phyloP scores from a whole-genome alignment of 208 protist species.

The Angomonas ambiguus region DNA sequence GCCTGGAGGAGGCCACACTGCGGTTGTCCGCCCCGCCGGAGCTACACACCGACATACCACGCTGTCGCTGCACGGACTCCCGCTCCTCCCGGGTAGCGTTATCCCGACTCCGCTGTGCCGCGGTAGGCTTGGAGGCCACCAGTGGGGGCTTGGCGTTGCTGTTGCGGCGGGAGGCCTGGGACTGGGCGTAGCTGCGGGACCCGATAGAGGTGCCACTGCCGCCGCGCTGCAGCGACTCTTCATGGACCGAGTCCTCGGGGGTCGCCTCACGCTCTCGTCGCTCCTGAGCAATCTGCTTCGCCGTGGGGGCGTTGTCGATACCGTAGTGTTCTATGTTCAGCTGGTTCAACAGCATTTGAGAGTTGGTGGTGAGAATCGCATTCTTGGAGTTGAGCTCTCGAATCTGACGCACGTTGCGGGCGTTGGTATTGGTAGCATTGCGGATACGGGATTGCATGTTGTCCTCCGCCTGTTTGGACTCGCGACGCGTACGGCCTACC shows the following conservation, averaged over 20 bases:
- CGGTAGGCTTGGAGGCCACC: constrained; percentile 32
- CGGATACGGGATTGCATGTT: constrained; percentile 33
- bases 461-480: constrained; percentile 36
- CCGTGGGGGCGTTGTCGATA: constrained; percentile 44
- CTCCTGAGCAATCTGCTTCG: constrained; percentile 54
- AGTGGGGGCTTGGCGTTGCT: constrained; percentile 24
- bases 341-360: constrained; percentile 62
- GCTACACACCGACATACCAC: not conserved
- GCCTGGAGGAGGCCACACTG: constrained; percentile 35
- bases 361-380: constrained; percentile 58
- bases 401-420: constrained; percentile 50
- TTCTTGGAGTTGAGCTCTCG: constrained; percentile 67
- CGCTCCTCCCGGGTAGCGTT: constrained; percentile 17
- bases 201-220: not conserved
- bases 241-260: constrained; percentile 18
- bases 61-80: not conserved
- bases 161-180: constrained; percentile 19
- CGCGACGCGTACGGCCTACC: constrained; percentile 36
- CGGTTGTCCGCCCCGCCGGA: constrained; percentile 19
- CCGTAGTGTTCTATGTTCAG: constrained; percentile 82
- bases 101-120: constrained; percentile 28
- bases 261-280: constrained; percentile 32
- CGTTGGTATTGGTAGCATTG: constrained; percentile 45
- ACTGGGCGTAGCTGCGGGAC: constrained; percentile 7
- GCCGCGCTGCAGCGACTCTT: constrained; percentile 9